Evolutionary conservation across 352 stramenopile species (phyloP).

Genomic region (Phytophthora citricola): DNA sequence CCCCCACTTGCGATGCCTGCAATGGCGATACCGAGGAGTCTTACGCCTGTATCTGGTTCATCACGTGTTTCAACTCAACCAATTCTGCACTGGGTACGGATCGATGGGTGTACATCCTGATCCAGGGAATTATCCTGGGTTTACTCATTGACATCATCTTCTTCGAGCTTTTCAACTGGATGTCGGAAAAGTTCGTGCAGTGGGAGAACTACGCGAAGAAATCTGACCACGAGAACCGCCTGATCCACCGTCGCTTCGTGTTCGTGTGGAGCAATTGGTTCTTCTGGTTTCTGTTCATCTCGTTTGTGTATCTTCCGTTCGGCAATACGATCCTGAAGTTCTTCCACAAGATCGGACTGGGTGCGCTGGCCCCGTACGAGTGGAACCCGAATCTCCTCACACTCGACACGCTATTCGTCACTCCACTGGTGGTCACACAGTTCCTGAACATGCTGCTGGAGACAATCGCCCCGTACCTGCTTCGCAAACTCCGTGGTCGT

Average conservation of each 20-base stretch:
- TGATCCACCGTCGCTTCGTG: constrained; percentile 89
- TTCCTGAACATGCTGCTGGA: constrained; percentile 91
- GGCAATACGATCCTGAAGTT: constrained; percentile 70
- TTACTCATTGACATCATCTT: constrained; percentile 91
- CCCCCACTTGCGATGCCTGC: constrained; percentile 71
- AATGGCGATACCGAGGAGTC: constrained; percentile 44
- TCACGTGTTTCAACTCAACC: constrained; percentile 82
- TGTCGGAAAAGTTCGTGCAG: constrained; percentile 87
- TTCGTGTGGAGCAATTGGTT: constrained; percentile 94
- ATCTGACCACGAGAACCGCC: constrained; percentile 85
- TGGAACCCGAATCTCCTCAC: constrained; percentile 78
- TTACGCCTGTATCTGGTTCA: constrained; percentile 83
- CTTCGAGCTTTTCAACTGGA: constrained; percentile 90
- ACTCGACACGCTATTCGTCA: constrained; percentile 90
- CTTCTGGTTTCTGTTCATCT: constrained; percentile 91
- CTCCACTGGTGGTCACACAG: constrained; percentile 87
- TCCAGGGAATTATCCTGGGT: constrained; percentile 82
- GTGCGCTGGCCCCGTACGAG: constrained; percentile 68
- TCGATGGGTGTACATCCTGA: constrained; percentile 90
- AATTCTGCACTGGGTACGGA: constrained; percentile 82
- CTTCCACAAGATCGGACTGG: constrained; percentile 56
- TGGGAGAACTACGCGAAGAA: constrained; percentile 91
- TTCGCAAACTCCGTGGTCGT: constrained; percentile 79
- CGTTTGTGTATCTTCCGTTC: constrained; percentile 92
- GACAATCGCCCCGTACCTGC: constrained; percentile 84